Percentiles rank a stretch among this genome's conserved stretches.
Evolutionary conservation across 2,329 filamentous ascomycete species (phyloP).

Genomic region (Juglanconis oblonga): DNA sequence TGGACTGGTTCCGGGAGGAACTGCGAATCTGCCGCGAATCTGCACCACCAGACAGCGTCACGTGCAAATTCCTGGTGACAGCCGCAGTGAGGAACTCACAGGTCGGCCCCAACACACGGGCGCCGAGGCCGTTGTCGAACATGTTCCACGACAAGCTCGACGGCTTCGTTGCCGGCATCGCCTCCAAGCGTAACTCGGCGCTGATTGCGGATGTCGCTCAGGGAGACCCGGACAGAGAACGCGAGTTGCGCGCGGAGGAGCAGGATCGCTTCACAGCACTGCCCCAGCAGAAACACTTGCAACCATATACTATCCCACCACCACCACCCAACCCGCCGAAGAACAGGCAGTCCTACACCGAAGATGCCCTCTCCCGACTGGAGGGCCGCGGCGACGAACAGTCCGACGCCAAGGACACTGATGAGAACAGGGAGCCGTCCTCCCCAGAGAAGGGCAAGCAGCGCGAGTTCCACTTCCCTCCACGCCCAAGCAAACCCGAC

Average conservation of each 20-base stretch:
- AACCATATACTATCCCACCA: conserved; percentile 45
- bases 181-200: conserved; percentile 80
- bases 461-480: conserved; percentile 58
- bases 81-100: conserved; percentile 58
- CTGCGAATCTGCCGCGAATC: conserved; percentile 86
- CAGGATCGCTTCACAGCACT: conserved; percentile 82
- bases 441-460: conserved; percentile 30
- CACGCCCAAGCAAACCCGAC: conserved; percentile 44
- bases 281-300: conserved; percentile 64
- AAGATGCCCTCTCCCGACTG: conserved; percentile 47
- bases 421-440: conserved; percentile 22
- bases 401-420: conserved; percentile 36
- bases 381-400: conserved; percentile 46
- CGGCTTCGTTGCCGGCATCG: conserved; percentile 81
- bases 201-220: conserved; percentile 78
- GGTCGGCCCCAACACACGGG: conserved; percentile 40
- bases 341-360: conserved; percentile 27
- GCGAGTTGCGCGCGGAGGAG: conserved; percentile 75
- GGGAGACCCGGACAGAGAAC: conserved; percentile 75
- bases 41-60: conserved; percentile 82
- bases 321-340: conserved; percentile 19
- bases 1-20: conserved; percentile 98
- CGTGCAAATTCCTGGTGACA: conserved; percentile 94
- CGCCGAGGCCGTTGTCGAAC: conserved; percentile 65
- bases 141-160: conserved; percentile 84